Evolutionary conservation across 768 basidiomycete genomes (phyloP).

Genomic region (Harrya chromipes): DNA sequence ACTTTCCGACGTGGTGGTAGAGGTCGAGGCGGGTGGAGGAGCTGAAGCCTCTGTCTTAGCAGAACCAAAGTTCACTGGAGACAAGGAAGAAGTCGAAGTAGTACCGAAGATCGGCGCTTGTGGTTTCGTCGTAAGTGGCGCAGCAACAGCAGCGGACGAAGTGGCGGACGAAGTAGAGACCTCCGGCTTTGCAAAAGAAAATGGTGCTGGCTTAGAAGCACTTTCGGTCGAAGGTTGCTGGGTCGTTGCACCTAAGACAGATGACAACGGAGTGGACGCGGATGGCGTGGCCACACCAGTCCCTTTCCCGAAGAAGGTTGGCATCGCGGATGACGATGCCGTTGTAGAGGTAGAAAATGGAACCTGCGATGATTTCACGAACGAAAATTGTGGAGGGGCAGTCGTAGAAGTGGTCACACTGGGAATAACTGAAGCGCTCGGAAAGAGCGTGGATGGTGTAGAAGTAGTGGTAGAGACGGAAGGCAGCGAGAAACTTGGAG

Average conservation of each 20-base stretch:
- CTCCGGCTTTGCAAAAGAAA: slow-evolving; percentile 17
- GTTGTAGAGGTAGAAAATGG: slow-evolving; percentile 2
- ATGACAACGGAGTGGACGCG: slow-evolving; percentile 5
- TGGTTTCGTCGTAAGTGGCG: slow-evolving; percentile 5
- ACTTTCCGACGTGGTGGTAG: slow-evolving; percentile 1
- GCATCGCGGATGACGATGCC: slow-evolving; percentile 11
- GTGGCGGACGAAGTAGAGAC: slow-evolving; percentile 20
- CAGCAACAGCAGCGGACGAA: slow-evolving; percentile 13
- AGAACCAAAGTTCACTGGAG: slow-evolving; percentile 6
- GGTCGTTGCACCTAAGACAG: slow-evolving; percentile 2
- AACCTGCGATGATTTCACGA: slow-evolving; percentile 14
- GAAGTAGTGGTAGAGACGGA: slow-evolving; percentile 25
- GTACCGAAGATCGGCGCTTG: slow-evolving; percentile 21
- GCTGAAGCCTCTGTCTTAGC: slow-evolving; percentile 7
- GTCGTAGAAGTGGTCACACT: slow-evolving; percentile 10
- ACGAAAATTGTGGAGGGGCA: slow-evolving; percentile 14
- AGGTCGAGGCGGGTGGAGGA: neutral
- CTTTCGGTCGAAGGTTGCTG: slow-evolving; percentile 8
- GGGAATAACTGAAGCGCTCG: slow-evolving; percentile 6
- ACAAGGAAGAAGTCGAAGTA: slow-evolving; percentile 1
- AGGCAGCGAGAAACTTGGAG: slow-evolving; percentile 24
- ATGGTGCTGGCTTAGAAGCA: slow-evolving; percentile 10
- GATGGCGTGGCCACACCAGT: slow-evolving; percentile 4
- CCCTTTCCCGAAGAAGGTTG: slow-evolving; percentile 35
- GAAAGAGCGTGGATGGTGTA: slow-evolving; percentile 13